These are phyloP conservation scores for Rubia tinctorum DNA, from an alignment of 305 asterid genomes.

Conservation along the genomic window DNA sequence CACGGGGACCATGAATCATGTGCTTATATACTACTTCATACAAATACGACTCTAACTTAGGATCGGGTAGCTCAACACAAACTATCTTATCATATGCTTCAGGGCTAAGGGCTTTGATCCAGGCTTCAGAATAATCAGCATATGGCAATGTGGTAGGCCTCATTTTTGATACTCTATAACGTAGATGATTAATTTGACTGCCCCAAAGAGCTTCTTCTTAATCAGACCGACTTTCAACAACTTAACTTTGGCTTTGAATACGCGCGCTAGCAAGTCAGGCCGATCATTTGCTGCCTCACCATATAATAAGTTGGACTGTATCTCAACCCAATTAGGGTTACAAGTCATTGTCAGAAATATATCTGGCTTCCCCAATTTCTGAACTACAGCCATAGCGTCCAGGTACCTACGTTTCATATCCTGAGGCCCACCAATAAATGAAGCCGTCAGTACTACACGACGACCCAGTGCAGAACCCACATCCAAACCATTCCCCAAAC, in stretches of 20 bases:
- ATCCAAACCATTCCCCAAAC: no score
- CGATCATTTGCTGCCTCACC: not conserved
- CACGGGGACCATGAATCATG: no score
- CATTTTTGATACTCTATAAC: no score
- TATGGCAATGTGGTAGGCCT: no score
- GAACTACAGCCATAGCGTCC: no score
- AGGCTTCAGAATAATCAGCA: not conserved
- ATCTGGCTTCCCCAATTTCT: no score
- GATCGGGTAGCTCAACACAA: not conserved
- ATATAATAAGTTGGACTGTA: not conserved
- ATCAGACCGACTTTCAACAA: not conserved
- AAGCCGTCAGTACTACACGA: no score
- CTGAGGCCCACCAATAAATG: no score
- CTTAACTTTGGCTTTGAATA: not conserved
- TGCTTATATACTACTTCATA: no score
- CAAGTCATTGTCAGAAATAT: not conserved
- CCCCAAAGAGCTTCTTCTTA: not conserved
- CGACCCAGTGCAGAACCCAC: no score
- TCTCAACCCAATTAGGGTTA: not conserved
- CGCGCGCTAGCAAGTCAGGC: not conserved
- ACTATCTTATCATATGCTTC: not conserved
- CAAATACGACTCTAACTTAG: not conserved
- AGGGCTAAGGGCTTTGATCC: not conserved
- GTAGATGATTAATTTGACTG: not conserved
- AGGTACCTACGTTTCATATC: no score